Conservation (phyloP, 2,329 filamentous ascomycete species). For the Colletotrichum camelliae region DNA sequence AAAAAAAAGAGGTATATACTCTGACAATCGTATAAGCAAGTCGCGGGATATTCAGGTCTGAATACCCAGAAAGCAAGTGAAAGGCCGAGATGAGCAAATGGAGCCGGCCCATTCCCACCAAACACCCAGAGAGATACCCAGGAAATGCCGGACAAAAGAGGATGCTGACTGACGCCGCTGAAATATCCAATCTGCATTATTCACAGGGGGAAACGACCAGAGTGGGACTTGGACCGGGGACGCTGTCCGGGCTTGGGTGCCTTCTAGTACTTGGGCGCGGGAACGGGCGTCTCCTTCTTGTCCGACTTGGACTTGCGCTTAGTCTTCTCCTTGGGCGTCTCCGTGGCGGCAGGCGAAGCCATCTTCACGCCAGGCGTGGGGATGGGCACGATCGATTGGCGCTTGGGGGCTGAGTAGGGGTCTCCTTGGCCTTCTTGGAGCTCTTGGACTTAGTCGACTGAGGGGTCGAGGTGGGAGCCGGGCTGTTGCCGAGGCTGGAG, state of each 20-base stretch:
- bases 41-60: background rate
- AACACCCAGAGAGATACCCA: background rate
- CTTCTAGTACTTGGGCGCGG: background rate
- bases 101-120: background rate
- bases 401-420: slow-evolving; percentile 27
- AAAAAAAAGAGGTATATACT: slow-evolving; percentile 19
- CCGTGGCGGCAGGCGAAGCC: background rate
- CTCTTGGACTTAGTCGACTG: slow-evolving; percentile 29
- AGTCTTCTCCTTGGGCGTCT: slow-evolving; percentile 26
- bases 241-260: background rate
- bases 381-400: slow-evolving; percentile 8
- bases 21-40: slow-evolving; percentile 4
- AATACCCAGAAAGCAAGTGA: background rate
- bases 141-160: background rate
- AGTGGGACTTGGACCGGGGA: background rate
- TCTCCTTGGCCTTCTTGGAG: slow-evolving; percentile 36
- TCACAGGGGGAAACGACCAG: background rate
- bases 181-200: background rate
- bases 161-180: background rate
- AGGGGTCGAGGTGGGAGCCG: slow-evolving; percentile 25
- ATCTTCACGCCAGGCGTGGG: background rate
- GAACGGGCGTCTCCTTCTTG: slow-evolving; percentile 32
- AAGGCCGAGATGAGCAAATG: background rate
- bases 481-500: slow-evolving; percentile 23
- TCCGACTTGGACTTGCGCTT: slow-evolving; percentile 17